Percentiles rank a stretch among this genome's conserved stretches.
These are phyloP conservation scores for Colletotrichum paranaense DNA, from an alignment of 2,329 filamentous ascomycete genomes.

Conservation along the genomic window DNA sequence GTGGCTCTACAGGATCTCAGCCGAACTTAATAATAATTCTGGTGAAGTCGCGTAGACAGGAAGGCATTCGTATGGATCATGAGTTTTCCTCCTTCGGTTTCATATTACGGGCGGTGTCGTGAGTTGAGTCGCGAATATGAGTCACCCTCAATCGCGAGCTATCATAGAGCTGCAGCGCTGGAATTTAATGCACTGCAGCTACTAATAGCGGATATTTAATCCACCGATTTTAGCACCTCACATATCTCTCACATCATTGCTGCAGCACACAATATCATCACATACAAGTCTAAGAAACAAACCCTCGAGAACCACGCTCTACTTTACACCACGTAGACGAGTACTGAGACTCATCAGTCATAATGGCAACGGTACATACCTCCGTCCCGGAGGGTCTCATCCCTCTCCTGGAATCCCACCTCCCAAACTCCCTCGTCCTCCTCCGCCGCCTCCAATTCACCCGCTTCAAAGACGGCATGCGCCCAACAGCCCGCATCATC, in stretches of 20 bases:
- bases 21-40: neutral
- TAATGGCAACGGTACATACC: conserved; percentile 40
- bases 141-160: neutral
- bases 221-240: neutral
- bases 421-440: conserved; percentile 70
- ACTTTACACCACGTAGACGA: neutral
- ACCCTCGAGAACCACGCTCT: neutral
- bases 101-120: neutral
- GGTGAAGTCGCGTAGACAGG: neutral
- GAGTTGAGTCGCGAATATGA: neutral
- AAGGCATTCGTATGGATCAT: neutral
- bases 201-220: conserved; percentile 2
- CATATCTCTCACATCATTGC: neutral
- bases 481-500: conserved; percentile 55
- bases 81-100: neutral
- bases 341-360: neutral
- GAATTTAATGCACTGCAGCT: conserved; percentile 11
- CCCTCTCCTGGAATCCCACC: conserved; percentile 57
- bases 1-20: too few species aligned
- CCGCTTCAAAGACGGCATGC: conserved; percentile 53
- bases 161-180: neutral
- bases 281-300: too few species aligned
- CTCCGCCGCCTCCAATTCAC: conserved; percentile 73
- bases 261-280: neutral
- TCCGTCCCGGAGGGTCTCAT: conserved; percentile 51